These are phyloP conservation scores for Kockovaella imperatae DNA, from an alignment of 768 basidiomycete species.

Conservation along the genomic window DNA sequence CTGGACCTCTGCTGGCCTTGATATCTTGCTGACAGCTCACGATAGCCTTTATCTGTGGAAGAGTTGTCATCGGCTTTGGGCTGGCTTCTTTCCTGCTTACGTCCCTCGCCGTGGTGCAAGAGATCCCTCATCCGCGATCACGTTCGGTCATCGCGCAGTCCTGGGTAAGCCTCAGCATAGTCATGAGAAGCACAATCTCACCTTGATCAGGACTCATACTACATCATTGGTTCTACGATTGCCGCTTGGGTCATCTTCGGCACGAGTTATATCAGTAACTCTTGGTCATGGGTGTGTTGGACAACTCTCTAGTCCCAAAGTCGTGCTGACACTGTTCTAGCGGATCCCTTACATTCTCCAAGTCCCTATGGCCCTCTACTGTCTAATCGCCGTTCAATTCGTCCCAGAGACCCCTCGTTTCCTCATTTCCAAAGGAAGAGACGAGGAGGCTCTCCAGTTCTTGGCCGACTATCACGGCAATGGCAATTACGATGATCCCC, in stretches of 20 bases:
- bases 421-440: constrained; percentile 38
- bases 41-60: constrained; percentile 38
- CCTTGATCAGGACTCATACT: constrained; percentile 41
- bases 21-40: not conserved
- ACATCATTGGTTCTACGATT: constrained; percentile 43
- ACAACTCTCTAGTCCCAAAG: not conserved
- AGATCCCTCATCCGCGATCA: constrained; percentile 46
- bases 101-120: constrained; percentile 43
- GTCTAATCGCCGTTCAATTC: constrained; percentile 45
- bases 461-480: constrained; percentile 45
- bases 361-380: constrained; percentile 40
- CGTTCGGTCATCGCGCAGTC: constrained; percentile 36
- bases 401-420: constrained; percentile 46
- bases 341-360: constrained; percentile 45
- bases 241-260: constrained; percentile 44
- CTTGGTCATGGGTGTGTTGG: constrained; percentile 38
- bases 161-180: constrained; percentile 27
- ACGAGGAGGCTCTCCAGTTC: constrained; percentile 42
- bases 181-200: not conserved
- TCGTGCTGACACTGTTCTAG: constrained; percentile 1
- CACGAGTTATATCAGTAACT: constrained; percentile 28
- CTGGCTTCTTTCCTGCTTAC: constrained; percentile 45
- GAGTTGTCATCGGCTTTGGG: constrained; percentile 43
- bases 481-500: constrained; percentile 41
- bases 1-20: not conserved